Evolutionary conservation across 805 yeast genomes (phyloP), one percentile per base, ranked within the genome.

Genomic region (Yarrowia keelungensis): DNA sequence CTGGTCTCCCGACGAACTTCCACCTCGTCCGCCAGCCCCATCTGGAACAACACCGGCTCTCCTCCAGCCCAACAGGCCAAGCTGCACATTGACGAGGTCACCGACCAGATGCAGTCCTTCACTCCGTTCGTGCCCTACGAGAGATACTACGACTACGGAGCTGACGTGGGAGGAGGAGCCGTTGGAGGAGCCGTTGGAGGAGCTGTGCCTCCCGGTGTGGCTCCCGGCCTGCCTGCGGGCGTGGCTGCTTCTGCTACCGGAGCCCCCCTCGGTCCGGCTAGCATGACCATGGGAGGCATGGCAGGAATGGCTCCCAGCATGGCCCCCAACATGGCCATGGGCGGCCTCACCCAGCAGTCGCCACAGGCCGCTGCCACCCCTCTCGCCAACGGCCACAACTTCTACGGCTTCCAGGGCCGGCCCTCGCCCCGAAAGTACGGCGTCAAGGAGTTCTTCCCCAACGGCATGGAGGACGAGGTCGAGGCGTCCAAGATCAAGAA

Each of bases 401-500:
- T 59, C 9, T 59, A 59, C 51, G 65, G 65, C 19, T 59, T 59
- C 65, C 50, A 51, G 2, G 65, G 51, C 35, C 51, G 65, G 0
- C 51, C 65, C 1, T 43, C 65, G 8, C 65, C 65, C 35, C 65
- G 65, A 26, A 59, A 59, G 51, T 59, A 59, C 51, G 65, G 65
- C 16, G 65, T 59, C 51, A 59, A 59, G 51, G 65, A 59, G 65
- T 59, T 59, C 36, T 59, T 59, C 65, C 65, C 65, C 65, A 59
- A 59, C 43, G 65, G 65, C n/a, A 45, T 59, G 51, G 65, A 59
- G 51, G 65, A 59, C 19, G 65, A 59, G 3, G 59, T 38, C 35
- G 64, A 45, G 16, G 41, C n/a, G 19, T 41, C 62, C 42, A 59
- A 59, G 65, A 26, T 26, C 32, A 56, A 56, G 49, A 59, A 59